Conservation (phyloP, 805 yeast genomes). For the Saccharomycopsis fodiens region DNA sequence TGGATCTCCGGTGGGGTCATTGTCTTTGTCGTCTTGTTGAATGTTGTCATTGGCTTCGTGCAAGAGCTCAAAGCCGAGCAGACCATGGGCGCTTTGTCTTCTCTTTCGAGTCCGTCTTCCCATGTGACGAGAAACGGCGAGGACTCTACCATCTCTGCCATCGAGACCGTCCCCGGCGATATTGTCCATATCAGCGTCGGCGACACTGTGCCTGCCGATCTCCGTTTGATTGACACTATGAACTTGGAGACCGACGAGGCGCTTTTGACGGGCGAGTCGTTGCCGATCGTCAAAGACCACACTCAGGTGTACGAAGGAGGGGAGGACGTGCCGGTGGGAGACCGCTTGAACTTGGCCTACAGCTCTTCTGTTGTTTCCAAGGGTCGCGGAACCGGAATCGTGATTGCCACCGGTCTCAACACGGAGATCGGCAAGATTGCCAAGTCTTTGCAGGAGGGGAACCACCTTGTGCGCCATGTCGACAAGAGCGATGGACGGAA, state of each 20-base stretch:
- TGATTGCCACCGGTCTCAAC: slow-evolving; percentile 54
- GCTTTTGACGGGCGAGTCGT: slow-evolving; percentile 56
- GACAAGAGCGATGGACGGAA: slow-evolving; percentile 37
- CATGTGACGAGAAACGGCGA: slow-evolving; percentile 46
- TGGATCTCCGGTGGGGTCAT: slow-evolving; percentile 83
- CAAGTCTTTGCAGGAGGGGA: slow-evolving; percentile 40
- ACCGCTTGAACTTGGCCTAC: slow-evolving; percentile 63
- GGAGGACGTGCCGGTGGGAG: slow-evolving; percentile 54
- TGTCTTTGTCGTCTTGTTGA: slow-evolving; percentile 55
- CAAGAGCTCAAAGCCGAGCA: slow-evolving; percentile 72
- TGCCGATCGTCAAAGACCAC: slow-evolving; percentile 53
- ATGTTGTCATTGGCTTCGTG: slow-evolving; percentile 57
- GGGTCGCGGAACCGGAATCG: slow-evolving; percentile 70
- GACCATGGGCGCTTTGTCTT: slow-evolving; percentile 67
- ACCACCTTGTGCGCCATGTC: slow-evolving; percentile 33
- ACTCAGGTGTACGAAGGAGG: slow-evolving; percentile 32
- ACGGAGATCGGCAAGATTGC: slow-evolving; percentile 78
- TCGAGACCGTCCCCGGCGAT: slow-evolving; percentile 69
- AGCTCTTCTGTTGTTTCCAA: slow-evolving; percentile 64
- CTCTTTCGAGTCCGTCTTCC: slow-evolving; percentile 66
- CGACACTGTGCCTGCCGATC: slow-evolving; percentile 71
- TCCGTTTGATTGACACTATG: slow-evolving; percentile 47
- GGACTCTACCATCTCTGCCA: slow-evolving; percentile 50
- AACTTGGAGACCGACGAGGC: slow-evolving; percentile 72
- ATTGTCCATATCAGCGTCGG: slow-evolving; percentile 56